Conservation (phyloP, 2,329 filamentous ascomycete species). For the Diaporthe caulivora region DNA sequence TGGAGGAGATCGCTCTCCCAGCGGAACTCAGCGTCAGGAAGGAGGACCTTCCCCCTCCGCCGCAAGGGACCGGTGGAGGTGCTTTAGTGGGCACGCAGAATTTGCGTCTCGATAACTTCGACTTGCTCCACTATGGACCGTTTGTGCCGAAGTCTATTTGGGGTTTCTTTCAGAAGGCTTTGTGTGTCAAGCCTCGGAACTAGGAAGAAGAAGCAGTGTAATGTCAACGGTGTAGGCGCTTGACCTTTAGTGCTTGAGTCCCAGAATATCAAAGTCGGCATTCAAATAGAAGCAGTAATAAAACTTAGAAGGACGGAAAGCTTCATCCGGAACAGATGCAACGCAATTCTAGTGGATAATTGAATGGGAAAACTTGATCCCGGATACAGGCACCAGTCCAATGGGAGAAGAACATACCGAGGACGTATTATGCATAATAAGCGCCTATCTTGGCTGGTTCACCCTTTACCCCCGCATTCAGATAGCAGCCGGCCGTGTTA, state of each 20-base stretch:
- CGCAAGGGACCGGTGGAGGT: too few relatives aligned
- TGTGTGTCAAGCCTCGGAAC: background rate
- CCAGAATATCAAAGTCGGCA: background rate
- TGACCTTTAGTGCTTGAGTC: too few relatives aligned
- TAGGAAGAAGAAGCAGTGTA: background rate
- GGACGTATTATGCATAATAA: background rate
- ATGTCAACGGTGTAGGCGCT: background rate
- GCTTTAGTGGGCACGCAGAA: background rate
- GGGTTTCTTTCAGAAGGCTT: background rate
- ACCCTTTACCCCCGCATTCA: constrained; percentile 22
- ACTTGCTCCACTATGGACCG: background rate
- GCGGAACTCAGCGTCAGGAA: background rate
- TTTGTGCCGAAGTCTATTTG: constrained; percentile 1
- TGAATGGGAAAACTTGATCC: constrained; percentile 1
- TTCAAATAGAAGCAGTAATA: background rate
- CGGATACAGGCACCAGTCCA: background rate
- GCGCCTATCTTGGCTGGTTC: background rate
- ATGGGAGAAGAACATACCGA: background rate
- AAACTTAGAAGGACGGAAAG: background rate
- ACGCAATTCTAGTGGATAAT: background rate
- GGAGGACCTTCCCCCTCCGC: background rate
- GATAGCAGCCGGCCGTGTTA: background rate
- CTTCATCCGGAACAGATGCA: background rate
- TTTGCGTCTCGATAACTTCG: background rate
- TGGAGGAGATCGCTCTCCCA: background rate